phyloP scores from a whole-genome alignment of 768 basidiomycete species.

The Leccinum uliginosum region DNA sequence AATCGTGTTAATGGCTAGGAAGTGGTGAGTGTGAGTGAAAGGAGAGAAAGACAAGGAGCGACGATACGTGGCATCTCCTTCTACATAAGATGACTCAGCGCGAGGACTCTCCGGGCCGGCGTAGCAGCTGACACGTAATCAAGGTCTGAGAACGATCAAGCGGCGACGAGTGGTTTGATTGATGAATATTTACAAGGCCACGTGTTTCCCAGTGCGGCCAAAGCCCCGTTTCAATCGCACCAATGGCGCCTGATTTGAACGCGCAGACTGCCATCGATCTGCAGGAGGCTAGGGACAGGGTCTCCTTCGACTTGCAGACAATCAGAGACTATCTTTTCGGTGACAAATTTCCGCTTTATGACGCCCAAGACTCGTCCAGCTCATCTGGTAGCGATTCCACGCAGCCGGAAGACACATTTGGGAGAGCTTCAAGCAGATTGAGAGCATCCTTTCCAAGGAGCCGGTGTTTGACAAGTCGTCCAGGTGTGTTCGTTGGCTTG shows the following conservation, averaged over 20 bases:
- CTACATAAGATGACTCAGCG: no score
- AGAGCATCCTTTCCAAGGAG: slow-evolving; percentile 47
- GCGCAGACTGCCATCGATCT: slow-evolving; percentile 52
- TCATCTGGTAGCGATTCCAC: not conserved
- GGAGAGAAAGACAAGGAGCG: no score
- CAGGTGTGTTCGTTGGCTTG: slow-evolving; percentile 34
- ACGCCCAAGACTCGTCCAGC: not conserved
- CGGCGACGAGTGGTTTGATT: no score
- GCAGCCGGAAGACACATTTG: slow-evolving; percentile 49
- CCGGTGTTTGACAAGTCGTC: slow-evolving; percentile 55
- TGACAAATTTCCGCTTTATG: slow-evolving; percentile 23
- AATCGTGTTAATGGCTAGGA: no score
- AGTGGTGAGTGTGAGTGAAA: no score
- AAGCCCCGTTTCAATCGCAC: no score
- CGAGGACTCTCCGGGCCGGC: no score
- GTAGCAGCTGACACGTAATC: no score
- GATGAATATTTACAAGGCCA: no score
- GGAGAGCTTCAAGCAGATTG: slow-evolving; percentile 43
- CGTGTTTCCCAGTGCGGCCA: no score
- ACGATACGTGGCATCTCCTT: no score
- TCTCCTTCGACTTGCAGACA: slow-evolving; percentile 40
- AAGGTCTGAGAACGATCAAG: no score
- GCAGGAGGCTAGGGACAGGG: slow-evolving; percentile 40
- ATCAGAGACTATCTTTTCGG: slow-evolving; percentile 50
- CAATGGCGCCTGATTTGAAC: slow-evolving; percentile 29